Evolutionary conservation across 352 stramenopile species (phyloP).

Genomic region (Phytopythium montanum): DNA sequence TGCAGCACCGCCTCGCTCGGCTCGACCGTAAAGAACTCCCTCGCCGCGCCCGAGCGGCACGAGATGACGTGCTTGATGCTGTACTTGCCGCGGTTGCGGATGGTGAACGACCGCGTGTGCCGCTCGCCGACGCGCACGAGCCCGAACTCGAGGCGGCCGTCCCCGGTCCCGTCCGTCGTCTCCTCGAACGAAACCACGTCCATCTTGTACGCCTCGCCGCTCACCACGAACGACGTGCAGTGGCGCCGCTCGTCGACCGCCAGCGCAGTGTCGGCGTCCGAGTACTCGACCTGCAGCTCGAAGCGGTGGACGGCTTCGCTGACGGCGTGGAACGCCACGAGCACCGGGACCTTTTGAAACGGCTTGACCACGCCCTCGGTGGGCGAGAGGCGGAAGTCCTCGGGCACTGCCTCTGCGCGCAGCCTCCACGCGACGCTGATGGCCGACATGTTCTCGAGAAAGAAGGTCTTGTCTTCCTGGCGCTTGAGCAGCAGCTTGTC

Average conservation of each 20-base stretch:
- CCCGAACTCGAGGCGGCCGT: conserved; percentile 90
- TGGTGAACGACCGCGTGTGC: conserved; percentile 71
- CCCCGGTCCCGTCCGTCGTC: conserved; percentile 16
- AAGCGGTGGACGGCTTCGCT: conserved; percentile 67
- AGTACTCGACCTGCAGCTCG: conserved; percentile 72
- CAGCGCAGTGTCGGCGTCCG: conserved; percentile 71
- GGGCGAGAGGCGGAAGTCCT: conserved; percentile 74
- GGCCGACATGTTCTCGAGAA: conserved; percentile 77
- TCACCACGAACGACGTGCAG: conserved; percentile 30
- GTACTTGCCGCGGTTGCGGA: conserved; percentile 93
- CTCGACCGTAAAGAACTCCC: conserved; percentile 80
- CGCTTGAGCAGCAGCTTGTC: conserved; percentile 89
- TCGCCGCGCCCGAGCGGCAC: conserved; percentile 40
- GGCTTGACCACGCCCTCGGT: conserved; percentile 68
- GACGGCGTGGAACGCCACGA: conserved; percentile 67
- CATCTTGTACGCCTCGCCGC: conserved; percentile 91
- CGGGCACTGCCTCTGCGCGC: conserved; percentile 21
- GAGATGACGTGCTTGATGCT: conserved; percentile 85
- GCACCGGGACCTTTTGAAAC: conserved; percentile 54
- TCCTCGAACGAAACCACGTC: conserved; percentile 84
- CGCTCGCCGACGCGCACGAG: conserved; percentile 90
- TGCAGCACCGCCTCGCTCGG: conserved; percentile 75
- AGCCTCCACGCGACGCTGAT: conserved; percentile 79
- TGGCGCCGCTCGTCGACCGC: conserved; percentile 33
- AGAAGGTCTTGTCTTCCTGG: conserved; percentile 86